Base-by-base conservation (phyloP, 306 rosid genomes). In the Vigna mungo region DNA sequence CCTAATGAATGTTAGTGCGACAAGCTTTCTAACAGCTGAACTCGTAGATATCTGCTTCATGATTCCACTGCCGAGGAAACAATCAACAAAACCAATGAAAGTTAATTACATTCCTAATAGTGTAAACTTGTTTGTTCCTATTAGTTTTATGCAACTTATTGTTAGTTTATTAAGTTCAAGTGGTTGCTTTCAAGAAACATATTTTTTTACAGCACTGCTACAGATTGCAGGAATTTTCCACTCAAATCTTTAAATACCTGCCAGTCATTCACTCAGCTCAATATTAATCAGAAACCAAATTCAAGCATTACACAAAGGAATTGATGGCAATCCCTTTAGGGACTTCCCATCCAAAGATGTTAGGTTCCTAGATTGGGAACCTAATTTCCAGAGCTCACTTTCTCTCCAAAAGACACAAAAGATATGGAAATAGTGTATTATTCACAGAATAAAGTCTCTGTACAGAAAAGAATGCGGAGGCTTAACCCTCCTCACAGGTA, bases 1-100 rank as follows among this genome's bases (percentile, higher is more conserved):
- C 71, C 80, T 80, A 72, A 94, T 37, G 75, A 90, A 92, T 77
- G 95, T 79, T 62, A 87, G 82, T 37, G 92, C 98, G 4, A 95
- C 79, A 82, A 95, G 90, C 96, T 88, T 92, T 64, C 96, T 92
- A 37, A 79, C 75, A 67, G 25, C 49, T 17, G 97, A 80, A 83
- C 97, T 78, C 6, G 86, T 72, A 56, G 95, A 86, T 74, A 95
- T 89, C 84, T 95, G 98, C 85, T 92, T 95, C 80, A 88, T 92
- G 72, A 95, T 92, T 67, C 97, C 96, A 79, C 97, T 92, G 82
- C 79, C 79, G 37, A 82, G 39, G 47, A 68, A 82, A 79, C 67
- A 71, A 71, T 6, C 54, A 76, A 37, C 18, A 37, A 68, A 72
- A 48, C 17, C 21, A 67, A 25, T 54, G 36, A n/a, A 78, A 78